Conservation (phyloP, 73 alveolate species). For the Uronychia setigera region DNA sequence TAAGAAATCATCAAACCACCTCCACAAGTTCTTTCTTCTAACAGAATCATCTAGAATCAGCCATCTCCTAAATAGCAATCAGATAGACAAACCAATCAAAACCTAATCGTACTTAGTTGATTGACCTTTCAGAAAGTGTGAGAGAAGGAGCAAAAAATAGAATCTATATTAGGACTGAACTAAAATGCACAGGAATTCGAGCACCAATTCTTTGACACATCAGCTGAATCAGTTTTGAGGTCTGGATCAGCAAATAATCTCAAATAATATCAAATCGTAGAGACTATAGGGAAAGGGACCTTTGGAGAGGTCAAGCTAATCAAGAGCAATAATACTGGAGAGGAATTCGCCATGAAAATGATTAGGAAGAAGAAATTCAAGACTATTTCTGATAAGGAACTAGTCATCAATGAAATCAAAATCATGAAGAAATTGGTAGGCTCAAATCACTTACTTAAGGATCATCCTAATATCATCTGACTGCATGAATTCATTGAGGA, state of each 20-base stretch:
- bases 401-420: neutral
- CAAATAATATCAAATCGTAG: neutral
- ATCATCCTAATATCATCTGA: conserved; percentile 90
- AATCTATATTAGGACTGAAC: neutral
- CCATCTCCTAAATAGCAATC: too few relatives aligned
- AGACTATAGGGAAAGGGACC: conserved; percentile 60
- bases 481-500: conserved; percentile 81
- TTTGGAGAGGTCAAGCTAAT: conserved; percentile 53
- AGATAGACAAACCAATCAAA: too few relatives aligned
- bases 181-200: neutral
- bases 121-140: too few relatives aligned
- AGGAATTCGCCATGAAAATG: conserved; percentile 52
- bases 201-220: neutral
- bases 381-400: neutral
- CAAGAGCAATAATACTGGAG: conserved; percentile 20
- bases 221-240: neutral
- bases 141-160: neutral
- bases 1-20: too few relatives aligned
- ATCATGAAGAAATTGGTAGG: conserved; percentile 4
- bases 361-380: conserved; percentile 31
- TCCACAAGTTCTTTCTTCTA: too few relatives aligned
- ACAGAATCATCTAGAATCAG: too few relatives aligned
- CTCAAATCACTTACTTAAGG: conserved; percentile 22
- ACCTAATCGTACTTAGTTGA: too few relatives aligned
- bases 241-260: neutral